These are phyloP conservation scores for Abelmoschus esculentus DNA, from an alignment of 345 rosid species.

Conservation along the genomic window DNA sequence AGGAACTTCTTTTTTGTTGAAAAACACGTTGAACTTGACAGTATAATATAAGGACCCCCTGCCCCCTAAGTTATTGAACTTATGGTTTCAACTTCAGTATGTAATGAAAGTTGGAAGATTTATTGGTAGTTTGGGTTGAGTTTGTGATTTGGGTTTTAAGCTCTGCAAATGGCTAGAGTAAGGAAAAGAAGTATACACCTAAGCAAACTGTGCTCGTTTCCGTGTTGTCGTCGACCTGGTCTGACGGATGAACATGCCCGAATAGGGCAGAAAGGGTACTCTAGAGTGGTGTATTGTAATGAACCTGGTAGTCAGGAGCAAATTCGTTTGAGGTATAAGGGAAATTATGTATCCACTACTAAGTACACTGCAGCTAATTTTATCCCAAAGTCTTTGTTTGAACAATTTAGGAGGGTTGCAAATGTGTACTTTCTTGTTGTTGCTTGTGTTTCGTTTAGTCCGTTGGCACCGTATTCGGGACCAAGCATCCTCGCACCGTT, in stretches of 20 bases:
- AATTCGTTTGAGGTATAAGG: conserved; percentile 43
- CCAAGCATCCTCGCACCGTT: conserved; percentile 67
- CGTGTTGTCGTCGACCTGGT: conserved; percentile 34
- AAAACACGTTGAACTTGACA: too few relatives aligned
- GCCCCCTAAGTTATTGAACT: too few relatives aligned
- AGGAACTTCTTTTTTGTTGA: too few relatives aligned
- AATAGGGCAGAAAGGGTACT: conserved; percentile 64
- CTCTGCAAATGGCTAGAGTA: conserved; percentile 29
- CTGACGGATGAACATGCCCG: conserved; percentile 40
- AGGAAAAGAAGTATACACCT: conserved; percentile 33
- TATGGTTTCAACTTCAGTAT: neutral
- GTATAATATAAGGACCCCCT: too few relatives aligned
- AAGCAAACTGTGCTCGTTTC: conserved; percentile 55
- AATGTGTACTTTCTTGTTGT: conserved; percentile 78
- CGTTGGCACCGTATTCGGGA: conserved; percentile 73
- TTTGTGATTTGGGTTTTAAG: conserved; percentile 4
- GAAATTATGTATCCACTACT: conserved; percentile 79
- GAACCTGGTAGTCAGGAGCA: conserved; percentile 60
- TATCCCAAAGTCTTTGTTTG: conserved; percentile 90
- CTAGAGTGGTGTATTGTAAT: conserved; percentile 80
- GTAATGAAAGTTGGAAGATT: neutral
- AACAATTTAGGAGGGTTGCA: conserved; percentile 95
- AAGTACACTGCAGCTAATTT: conserved; percentile 68
- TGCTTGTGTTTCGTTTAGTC: conserved; percentile 77
- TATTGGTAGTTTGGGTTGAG: conserved; percentile 7